phyloP scores from a whole-genome alignment of 2,329 filamentous ascomycete genomes.

The Macroventuria anomochaeta region DNA sequence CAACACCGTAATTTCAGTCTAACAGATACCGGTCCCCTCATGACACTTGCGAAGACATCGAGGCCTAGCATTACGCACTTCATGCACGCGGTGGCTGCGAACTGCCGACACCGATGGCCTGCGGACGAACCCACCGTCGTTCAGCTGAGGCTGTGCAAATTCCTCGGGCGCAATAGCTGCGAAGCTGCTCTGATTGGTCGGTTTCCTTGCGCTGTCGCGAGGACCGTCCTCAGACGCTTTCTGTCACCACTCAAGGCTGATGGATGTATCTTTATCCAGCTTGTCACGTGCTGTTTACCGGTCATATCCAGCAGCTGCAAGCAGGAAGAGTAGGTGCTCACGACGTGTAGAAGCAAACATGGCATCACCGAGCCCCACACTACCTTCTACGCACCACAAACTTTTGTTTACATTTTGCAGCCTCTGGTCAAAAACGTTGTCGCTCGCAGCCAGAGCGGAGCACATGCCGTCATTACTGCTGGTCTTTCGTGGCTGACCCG shows the following conservation, averaged over 20 bases:
- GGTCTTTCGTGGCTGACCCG: conserved; percentile 4
- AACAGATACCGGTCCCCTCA: conserved; percentile 1
- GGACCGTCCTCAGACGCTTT: not conserved
- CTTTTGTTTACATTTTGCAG: conserved; percentile 1
- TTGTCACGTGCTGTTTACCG: not conserved
- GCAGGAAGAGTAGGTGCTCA: no score
- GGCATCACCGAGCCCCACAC: not conserved
- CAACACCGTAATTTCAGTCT: not conserved
- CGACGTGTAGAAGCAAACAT: no score
- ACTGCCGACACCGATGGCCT: conserved; percentile 20
- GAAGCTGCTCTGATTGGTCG: conserved; percentile 4
- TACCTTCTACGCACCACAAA: not conserved
- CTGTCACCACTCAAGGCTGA: not conserved
- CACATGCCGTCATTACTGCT: conserved; percentile 12
- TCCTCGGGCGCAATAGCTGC: conserved; percentile 3
- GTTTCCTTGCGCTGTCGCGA: not conserved
- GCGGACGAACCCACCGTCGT: conserved; percentile 19
- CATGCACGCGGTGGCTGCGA: conserved; percentile 16
- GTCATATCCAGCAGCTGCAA: not conserved
- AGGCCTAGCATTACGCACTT: conserved; percentile 27
- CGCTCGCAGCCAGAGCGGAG: conserved; percentile 1
- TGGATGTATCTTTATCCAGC: not conserved
- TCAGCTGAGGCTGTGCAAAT: conserved; percentile 16
- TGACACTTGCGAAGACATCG: conserved; percentile 9
- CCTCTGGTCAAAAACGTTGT: not conserved